These are phyloP conservation scores for Madurella fahalii DNA, from an alignment of 2,329 filamentous ascomycete genomes.

Conservation along the genomic window DNA sequence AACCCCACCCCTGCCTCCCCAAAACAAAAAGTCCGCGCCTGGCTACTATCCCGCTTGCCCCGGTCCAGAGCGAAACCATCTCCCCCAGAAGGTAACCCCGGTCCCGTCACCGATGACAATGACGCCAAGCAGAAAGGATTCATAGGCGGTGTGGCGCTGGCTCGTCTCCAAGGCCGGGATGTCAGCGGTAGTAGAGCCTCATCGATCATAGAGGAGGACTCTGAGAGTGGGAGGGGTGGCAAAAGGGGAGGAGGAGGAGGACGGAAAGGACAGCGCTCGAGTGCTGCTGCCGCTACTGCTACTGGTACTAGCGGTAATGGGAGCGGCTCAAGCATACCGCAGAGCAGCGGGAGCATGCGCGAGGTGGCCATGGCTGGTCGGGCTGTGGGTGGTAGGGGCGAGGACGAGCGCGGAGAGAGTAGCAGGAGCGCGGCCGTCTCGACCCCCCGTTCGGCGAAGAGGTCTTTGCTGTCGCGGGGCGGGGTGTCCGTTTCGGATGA, in stretches of 20 bases:
- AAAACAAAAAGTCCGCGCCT: slow-evolving; percentile 36
- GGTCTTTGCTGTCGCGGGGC: neutral
- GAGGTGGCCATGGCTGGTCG: slow-evolving; percentile 33
- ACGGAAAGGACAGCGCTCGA: neutral
- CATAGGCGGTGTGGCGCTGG: slow-evolving; percentile 40
- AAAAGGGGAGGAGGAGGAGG: neutral
- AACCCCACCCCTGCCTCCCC: slow-evolving; percentile 18
- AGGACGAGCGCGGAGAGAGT: slow-evolving; percentile 18
- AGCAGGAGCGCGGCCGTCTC: neutral
- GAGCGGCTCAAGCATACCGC: neutral
- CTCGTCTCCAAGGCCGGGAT: slow-evolving; percentile 11
- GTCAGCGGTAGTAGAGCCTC: neutral
- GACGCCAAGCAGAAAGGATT: slow-evolving; percentile 29
- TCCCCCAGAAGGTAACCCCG: slow-evolving; percentile 21
- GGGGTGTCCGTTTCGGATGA: slow-evolving; percentile 4
- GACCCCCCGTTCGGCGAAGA: no score
- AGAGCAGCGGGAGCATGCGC: slow-evolving; percentile 25
- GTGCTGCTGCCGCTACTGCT: no score
- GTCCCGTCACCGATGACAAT: neutral
- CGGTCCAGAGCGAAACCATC: slow-evolving; percentile 28
- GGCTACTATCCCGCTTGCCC: slow-evolving; percentile 42
- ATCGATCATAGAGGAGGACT: no score
- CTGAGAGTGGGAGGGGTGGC: no score
- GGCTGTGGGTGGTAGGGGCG: neutral
- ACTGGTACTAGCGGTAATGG: neutral